These are phyloP conservation scores for Nasturtium officinale DNA, from an alignment of 345 rosid species.

Conservation along the genomic window DNA sequence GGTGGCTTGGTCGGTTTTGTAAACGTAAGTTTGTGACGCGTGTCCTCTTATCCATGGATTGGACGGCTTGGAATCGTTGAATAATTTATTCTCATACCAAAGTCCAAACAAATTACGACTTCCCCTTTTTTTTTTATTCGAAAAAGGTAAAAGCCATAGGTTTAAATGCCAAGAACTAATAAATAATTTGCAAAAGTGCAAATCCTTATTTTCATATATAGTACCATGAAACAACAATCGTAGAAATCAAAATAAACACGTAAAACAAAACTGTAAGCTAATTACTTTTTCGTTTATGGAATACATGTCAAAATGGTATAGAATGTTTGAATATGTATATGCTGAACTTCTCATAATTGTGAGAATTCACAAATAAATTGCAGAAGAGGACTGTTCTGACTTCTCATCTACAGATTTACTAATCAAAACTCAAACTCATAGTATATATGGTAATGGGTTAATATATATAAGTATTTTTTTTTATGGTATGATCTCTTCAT, in stretches of 20 bases:
- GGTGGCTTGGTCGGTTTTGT: conserved; percentile 45
- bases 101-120: conserved; percentile 39
- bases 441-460: not conserved
- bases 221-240: conserved; percentile 5
- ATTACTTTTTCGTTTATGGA: not conserved
- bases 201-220: not conserved
- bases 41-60: conserved; percentile 30
- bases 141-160: not conserved
- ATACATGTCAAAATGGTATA: not conserved
- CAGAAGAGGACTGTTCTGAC: not conserved
- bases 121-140: not conserved
- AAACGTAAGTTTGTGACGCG: conserved; percentile 31
- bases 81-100: conserved; percentile 12
- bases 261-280: not conserved
- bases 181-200: not conserved
- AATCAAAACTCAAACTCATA: not conserved
- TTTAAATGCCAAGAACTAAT: not conserved
- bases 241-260: not conserved
- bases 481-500: not conserved
- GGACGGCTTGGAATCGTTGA: conserved; percentile 40
- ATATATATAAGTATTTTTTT: not conserved
- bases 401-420: not conserved
- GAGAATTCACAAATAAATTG: too few relatives aligned
- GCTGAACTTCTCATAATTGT: not conserved
- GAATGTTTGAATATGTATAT: not conserved